A percentile compares a stretch with the other conserved stretches of the same genome.
These are phyloP conservation scores for Salix exigua DNA, from an alignment of 345 rosid species.

Conservation along the genomic window DNA sequence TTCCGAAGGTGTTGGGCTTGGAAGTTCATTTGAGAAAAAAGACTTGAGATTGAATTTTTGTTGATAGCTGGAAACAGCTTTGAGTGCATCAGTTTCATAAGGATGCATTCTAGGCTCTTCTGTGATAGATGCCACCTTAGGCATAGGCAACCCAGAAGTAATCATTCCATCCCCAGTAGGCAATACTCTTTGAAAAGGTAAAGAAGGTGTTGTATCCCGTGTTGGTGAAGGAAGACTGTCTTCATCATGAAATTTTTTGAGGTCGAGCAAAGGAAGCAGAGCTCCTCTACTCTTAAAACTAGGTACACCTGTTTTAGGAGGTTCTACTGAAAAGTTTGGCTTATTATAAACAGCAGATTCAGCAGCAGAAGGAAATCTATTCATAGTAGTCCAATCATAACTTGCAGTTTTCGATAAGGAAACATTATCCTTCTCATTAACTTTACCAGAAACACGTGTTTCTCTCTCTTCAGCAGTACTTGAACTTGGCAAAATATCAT, in stretches of 20 bases:
- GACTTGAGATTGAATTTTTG: conserved; percentile 58
- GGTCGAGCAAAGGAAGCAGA: conserved; percentile 77
- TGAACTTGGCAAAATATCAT: conserved; percentile 19
- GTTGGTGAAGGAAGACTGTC: conserved; percentile 99
- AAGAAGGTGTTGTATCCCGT: conserved; percentile 54
- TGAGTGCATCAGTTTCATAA: conserved; percentile 71
- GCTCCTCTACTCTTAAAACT: conserved; percentile 46
- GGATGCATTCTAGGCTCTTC: conserved; percentile 46
- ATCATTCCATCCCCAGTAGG: conserved; percentile 35
- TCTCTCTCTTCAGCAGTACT: conserved; percentile 34
- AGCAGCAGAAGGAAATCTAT: conserved; percentile 18
- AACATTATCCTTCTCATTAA: conserved; percentile 32
- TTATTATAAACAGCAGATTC: conserved; percentile 28
- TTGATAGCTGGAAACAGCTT: conserved; percentile 76
- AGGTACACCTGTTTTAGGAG: conserved; percentile 35
- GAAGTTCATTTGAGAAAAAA: conserved; percentile 54
- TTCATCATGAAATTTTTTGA: conserved; percentile 86
- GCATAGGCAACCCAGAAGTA: conserved; percentile 30
- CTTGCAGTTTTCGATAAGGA: conserved; percentile 22
- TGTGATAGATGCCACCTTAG: conserved; percentile 30
- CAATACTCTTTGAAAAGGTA: conserved; percentile 35
- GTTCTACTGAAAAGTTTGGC: conserved; percentile 34
- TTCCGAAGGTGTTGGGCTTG: conserved; percentile 95
- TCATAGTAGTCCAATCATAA: conserved; percentile 13
- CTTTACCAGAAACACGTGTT: conserved; percentile 13